Evolutionary conservation across 2,329 filamentous ascomycete species (phyloP), one percentile per base, ranked within the genome.

Genomic region (Fusarium kyushuense): DNA sequence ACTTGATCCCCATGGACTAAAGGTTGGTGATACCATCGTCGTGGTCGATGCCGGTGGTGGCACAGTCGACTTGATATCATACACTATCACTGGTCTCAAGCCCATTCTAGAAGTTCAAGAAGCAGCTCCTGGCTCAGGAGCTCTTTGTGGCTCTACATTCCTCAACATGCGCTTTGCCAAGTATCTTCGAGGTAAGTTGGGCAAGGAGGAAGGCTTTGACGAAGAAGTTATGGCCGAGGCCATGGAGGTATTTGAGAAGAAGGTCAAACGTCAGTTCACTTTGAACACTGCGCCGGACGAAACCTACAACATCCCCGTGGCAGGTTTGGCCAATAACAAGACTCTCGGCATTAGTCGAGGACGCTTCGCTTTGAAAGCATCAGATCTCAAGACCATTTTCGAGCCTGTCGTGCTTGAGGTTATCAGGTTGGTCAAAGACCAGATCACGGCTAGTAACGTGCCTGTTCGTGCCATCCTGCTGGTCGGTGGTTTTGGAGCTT

Each of bases 11-110:
- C 76, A 80, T 27, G 77, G 77, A 1, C 73, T 83, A 25, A 73
- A 80, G 47, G 67, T 80, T 14, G 79, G 77, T 14, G 82, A 86
- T 33, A 83, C 81, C 3, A 80, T 86, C 30, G 79, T 85, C 16
- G 78, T 86, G n/a, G 82, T 84, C 12, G 84, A 86, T 66, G 83
- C 83, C 21, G 84, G 84, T 6, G 84, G 84, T 36, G 84, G 83
- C 47, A 84, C 83, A 6, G 83, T 83, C 5, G 84, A 86, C 72
- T 72, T 86, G 16, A 84, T 85, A 62, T 83, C 82, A 5, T 86
- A 86, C 64, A 81, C 79, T 29, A 80, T 86, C 56, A 79, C 74
- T 5, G 74, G 74, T 1, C 72, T 84, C 6, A 76, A 79, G 51
- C 84, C 83, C 3, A 73, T 80, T 21, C 76, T 85, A 5, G 76